These are phyloP conservation scores for Omphalotus guepiniiformis DNA, from an alignment of 768 basidiomycete species.

Conservation along the genomic window DNA sequence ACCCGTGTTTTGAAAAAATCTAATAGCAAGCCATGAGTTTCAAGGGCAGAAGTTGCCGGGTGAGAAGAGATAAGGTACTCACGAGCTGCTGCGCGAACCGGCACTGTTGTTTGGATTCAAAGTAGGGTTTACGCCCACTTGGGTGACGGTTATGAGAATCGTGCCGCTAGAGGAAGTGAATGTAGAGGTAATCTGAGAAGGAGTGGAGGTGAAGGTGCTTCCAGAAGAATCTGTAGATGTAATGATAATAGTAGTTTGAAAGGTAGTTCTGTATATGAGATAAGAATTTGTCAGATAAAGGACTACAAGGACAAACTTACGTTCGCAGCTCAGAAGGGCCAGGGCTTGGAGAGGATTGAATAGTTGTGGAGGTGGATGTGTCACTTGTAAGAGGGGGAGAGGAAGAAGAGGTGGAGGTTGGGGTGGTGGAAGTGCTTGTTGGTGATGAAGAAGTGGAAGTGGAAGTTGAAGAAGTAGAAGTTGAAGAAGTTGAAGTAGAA, in stretches of 20 bases:
- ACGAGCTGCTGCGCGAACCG: background rate
- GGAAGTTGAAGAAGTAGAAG: conserved; percentile 14
- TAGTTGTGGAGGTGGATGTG: conserved; percentile 14
- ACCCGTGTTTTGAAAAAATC: conserved; percentile 85
- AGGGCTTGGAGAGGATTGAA: conserved; percentile 8
- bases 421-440: conserved; percentile 15
- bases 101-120: conserved; percentile 33
- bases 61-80: background rate
- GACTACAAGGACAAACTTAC: conserved; percentile 8
- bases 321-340: conserved; percentile 7
- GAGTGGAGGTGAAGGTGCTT: conserved; percentile 42
- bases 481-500: conserved; percentile 16
- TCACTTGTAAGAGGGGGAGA: conserved; percentile 15
- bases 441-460: conserved; percentile 14
- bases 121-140: conserved; percentile 68
- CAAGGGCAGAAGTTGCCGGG: conserved; percentile 1
- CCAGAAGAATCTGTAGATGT: conserved; percentile 61
- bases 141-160: conserved; percentile 51
- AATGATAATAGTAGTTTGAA: conserved; percentile 48
- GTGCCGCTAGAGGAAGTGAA: conserved; percentile 57
- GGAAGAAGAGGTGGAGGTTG: conserved; percentile 15
- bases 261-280: conserved; percentile 41
- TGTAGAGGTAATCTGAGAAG: conserved; percentile 53
- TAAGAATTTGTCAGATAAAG: conserved; percentile 19
- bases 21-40: conserved; percentile 20